Percentiles rank a stretch among this genome's conserved stretches.
Conservation (phyloP, 176 grass and related monocot species). For the Carex parvula region DNA sequence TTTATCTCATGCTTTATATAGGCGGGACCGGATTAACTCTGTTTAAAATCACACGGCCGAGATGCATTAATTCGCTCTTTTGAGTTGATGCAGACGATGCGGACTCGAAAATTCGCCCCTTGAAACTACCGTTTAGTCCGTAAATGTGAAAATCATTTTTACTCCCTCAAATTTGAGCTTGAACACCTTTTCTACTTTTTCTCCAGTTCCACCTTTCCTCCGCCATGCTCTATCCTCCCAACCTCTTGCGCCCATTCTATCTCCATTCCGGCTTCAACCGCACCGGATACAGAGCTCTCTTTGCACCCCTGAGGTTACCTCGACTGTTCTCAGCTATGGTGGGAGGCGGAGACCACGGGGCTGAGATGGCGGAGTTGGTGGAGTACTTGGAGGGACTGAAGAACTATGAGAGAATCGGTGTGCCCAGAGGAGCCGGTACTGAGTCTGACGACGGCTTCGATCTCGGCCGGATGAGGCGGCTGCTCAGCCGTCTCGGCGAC, state of each 20-base stretch:
- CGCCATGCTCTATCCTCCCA: neutral
- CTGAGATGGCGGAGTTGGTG: slow-evolving; percentile 48
- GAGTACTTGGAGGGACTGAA: slow-evolving; percentile 76
- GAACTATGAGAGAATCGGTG: slow-evolving; percentile 76
- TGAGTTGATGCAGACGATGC: too few relatives aligned
- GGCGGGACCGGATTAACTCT: too few relatives aligned
- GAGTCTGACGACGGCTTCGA: slow-evolving; percentile 84
- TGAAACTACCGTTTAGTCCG: too few relatives aligned
- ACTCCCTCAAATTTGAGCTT: neutral
- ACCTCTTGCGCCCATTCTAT: neutral
- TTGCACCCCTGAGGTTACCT: neutral
- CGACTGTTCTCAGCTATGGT: slow-evolving; percentile 28
- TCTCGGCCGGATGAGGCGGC: slow-evolving; percentile 74
- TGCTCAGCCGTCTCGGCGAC: slow-evolving; percentile 56
- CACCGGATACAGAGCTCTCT: neutral
- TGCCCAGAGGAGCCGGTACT: slow-evolving; percentile 68
- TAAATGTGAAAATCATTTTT: neutral
- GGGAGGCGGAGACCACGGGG: slow-evolving; percentile 9
- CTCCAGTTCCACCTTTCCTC: neutral
- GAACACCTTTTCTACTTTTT: neutral
- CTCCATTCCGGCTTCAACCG: neutral
- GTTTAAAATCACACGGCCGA: too few relatives aligned
- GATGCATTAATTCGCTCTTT: too few relatives aligned
- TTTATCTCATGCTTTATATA: too few relatives aligned
- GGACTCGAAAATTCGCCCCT: too few relatives aligned